phyloP scores from a whole-genome alignment of 805 yeast genomes.

The Suhomyces sp. region DNA sequence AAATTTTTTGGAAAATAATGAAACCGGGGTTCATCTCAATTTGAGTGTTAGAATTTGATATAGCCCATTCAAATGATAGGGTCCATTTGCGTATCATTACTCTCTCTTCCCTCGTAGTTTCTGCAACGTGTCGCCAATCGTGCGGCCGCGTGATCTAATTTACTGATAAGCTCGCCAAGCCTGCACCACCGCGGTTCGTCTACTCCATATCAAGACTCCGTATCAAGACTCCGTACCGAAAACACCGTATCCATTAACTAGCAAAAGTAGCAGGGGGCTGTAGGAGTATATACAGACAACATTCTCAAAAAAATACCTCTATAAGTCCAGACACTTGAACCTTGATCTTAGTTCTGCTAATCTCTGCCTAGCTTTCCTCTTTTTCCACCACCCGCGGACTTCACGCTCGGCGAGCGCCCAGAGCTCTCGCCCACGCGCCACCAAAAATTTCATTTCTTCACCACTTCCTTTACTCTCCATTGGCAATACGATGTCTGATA shows the following conservation, averaged over 20 bases:
- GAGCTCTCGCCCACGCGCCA: conserved; percentile 1
- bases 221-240: background rate
- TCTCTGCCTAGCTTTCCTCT: background rate
- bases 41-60: too few species aligned
- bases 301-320: too few species aligned
- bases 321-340: background rate
- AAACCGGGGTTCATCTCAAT: too few species aligned
- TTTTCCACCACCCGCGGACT: background rate
- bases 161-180: background rate
- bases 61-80: too few species aligned
- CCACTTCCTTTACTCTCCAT: background rate
- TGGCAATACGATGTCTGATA: conserved; percentile 26
- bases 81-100: too few species aligned
- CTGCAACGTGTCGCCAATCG: background rate
- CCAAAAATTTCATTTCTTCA: conserved; percentile 2
- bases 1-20: too few species aligned
- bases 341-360: background rate
- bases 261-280: too few species aligned
- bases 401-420: background rate
- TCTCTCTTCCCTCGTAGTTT: too few species aligned
- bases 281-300: too few species aligned
- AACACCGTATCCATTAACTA: background rate
- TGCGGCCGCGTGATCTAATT: background rate
- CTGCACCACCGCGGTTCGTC: background rate
- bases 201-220: background rate